Base-by-base conservation (phyloP, 1,284 basidiomycete genomes). In the Leccinum subrobustum region DNA sequence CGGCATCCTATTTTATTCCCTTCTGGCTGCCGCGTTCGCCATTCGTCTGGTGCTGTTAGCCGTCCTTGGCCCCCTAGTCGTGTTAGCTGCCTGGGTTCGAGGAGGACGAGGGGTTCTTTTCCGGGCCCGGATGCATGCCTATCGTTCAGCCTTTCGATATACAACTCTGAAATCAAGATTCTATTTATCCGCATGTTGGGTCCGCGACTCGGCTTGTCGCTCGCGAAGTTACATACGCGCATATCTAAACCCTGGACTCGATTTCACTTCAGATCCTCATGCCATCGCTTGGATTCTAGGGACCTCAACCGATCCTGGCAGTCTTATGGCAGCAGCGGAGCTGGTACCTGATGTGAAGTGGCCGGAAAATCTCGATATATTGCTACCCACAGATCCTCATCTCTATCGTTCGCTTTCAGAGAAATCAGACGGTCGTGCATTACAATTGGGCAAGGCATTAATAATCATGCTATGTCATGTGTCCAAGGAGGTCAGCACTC, bases 201-300 rank as follows among this genome's bases (percentile, higher is more conserved):
- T 60, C 5, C 59, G 59, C 29, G 37, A 60, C 48, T 52, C 48
- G 3, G 57, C 42, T 33, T 23, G 57, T 11, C 50, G n/a, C 48
- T 23, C n/a, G 23, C 23, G 23, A 23, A 20, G 27, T 3, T 52
- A 51, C n/a, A 52, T 52, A 8, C 59, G 50, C 33, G 1, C 29
- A 42, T 52, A 59, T 37, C 58, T 60, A 25, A 58, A 60, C 2
- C 50, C 48, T 27, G 11, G 18, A 14, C 12, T 23, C 2, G 29
- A 59, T 39, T 27, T 7, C 31, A 23, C 42, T 20, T 44, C 50
- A 54, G 37, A 58, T 33, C 6, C 57, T 42, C 56, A 27, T 44
- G 52, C 64, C 4, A 58, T 66, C 23, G 18, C 37, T 39, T 65
- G 64, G 64, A 33, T 65, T 14, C 35, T 65, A 18, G 63, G 57